A percentile compares a stretch with the other conserved stretches of the same genome.
Evolutionary conservation across 2,329 filamentous ascomycete species (phyloP).

Genomic region (Rhynchosporium secalis): DNA sequence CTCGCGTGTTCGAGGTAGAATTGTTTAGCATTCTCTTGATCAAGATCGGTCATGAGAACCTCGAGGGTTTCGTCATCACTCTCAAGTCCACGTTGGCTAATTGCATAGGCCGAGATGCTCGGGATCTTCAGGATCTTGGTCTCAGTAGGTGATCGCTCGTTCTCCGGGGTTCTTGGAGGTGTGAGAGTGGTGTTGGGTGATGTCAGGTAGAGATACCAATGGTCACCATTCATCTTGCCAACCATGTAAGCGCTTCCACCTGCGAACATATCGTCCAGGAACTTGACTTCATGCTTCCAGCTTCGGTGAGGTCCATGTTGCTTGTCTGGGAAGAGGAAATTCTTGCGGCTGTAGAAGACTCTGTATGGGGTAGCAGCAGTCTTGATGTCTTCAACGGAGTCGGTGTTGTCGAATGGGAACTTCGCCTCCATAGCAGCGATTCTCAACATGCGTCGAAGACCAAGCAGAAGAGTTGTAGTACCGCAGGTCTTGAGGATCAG

Average conservation of each 20-base stretch:
- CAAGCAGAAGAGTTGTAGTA: slow-evolving; percentile 88
- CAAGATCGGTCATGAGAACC: slow-evolving; percentile 71
- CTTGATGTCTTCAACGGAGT: slow-evolving; percentile 63
- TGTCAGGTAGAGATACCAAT: slow-evolving; percentile 98
- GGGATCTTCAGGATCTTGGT: slow-evolving; percentile 40
- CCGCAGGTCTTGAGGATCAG: slow-evolving; percentile 98
- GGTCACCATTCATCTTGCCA: slow-evolving; percentile 99
- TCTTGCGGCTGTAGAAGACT: slow-evolving; percentile 99
- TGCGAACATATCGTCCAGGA: slow-evolving; percentile 86
- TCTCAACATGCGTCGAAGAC: slow-evolving; percentile 85
- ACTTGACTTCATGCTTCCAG: slow-evolving; percentile 95
- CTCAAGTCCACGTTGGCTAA: slow-evolving; percentile 26
- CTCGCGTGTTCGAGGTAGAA: slow-evolving; percentile 80
- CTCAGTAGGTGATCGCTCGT: slow-evolving; percentile 44
- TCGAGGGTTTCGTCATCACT: slow-evolving; percentile 74
- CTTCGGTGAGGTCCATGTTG: slow-evolving; percentile 93
- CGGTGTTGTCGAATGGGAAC: slow-evolving; percentile 78
- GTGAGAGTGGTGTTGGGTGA: slow-evolving; percentile 78
- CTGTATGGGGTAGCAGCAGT: slow-evolving; percentile 87
- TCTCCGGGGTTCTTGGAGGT: slow-evolving; percentile 74
- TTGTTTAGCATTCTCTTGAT: slow-evolving; percentile 67
- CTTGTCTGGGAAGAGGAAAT: slow-evolving; percentile 92
- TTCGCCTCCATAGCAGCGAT: slow-evolving; percentile 86
- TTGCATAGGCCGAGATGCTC: slow-evolving; percentile 37
- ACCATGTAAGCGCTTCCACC: slow-evolving; percentile 98